A percentile compares a stretch with the other conserved stretches of the same genome.
phyloP scores from a whole-genome alignment of 1,139 yeast species.

The Eremothecium sinecaudum region DNA sequence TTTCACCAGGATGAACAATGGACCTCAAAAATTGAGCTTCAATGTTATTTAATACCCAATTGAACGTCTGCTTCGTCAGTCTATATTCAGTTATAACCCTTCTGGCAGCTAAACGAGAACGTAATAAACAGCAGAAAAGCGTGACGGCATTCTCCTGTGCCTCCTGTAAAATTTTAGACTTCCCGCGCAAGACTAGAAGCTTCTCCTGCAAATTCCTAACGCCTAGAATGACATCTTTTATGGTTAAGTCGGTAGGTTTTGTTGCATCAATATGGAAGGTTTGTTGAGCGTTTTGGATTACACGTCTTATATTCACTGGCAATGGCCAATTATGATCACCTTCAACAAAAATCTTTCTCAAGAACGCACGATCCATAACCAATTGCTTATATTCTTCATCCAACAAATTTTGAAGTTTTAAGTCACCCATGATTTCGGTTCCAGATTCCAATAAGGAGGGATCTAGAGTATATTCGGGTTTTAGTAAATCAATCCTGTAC shows the following conservation, averaged over 20 bases:
- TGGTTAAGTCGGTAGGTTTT: slow-evolving; percentile 80
- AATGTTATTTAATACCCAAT: slow-evolving; percentile 92
- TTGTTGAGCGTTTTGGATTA: slow-evolving; percentile 93
- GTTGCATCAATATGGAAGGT: slow-evolving; percentile 89
- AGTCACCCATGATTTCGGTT: slow-evolving; percentile 83
- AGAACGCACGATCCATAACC: slow-evolving; percentile 61
- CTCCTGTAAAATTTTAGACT: slow-evolving; percentile 59
- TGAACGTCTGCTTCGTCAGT: slow-evolving; percentile 75
- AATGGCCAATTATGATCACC: slow-evolving; percentile 97
- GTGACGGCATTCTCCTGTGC: slow-evolving; percentile 91
- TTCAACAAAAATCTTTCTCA: slow-evolving; percentile 78
- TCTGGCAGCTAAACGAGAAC: slow-evolving; percentile 86
- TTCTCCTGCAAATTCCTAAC: slow-evolving; percentile 63
- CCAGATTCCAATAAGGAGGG: slow-evolving; percentile 80
- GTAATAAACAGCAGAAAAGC: slow-evolving; percentile 79
- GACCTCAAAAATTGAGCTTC: slow-evolving; percentile 91
- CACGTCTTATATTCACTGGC: slow-evolving; percentile 95
- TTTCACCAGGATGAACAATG: slow-evolving; percentile 95
- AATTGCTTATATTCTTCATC: slow-evolving; percentile 82
- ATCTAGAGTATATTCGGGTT: slow-evolving; percentile 51
- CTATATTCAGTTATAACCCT: slow-evolving; percentile 88
- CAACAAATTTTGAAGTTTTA: slow-evolving; percentile 65
- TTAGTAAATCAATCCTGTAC: slow-evolving; percentile 81
- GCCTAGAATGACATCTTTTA: slow-evolving; percentile 66
- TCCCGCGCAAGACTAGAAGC: slow-evolving; percentile 76